Evolutionary conservation across 176 grass and related monocot genomes (phyloP), one percentile per base, ranked within the genome.

Genomic region (Lolium rigidum): DNA sequence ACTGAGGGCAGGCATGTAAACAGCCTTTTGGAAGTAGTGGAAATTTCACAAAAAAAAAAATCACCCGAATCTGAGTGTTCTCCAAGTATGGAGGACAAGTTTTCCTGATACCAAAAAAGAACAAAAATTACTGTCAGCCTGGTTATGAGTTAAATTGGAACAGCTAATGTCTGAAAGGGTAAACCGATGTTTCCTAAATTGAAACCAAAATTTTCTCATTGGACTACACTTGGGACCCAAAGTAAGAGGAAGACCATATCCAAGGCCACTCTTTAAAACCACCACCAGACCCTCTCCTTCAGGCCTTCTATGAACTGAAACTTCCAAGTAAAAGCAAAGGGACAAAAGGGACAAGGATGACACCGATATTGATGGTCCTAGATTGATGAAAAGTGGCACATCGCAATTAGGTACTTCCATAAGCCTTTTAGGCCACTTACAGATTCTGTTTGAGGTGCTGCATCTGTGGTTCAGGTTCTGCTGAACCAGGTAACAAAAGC

Each of bases 351-450:
- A 78, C 0, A 6, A 70, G 11, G 62, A 46, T 50, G 80, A 78
- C 41, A 16, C 20, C 39, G 25, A 38, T 78, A 88, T 25, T 41
- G 72, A 22, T 60, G 52, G 10, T 6, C 15, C 13, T 11, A 9
- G 31, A 57, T 65, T 81, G 85, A 35, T 64, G 47, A 76, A 16
- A 48, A 76, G 70, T 21, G 68, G 14, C 1, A n/a, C n/a, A 20
- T 5, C 56, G 65, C n/a, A 67, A 18, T 80, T 75, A 89, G 82
- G 87, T 75, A 85, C 78, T 38, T 76, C 24, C 4, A 20, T 55
- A 64, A 47, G 2, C 11, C 78, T 17, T 62, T 24, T 79, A 22
- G 7, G n/a, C n/a, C n/a, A n/a, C n/a, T n/a, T n/a, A n/a, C n/a
- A n/a, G n/a, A n/a, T n/a, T n/a, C n/a, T n/a, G n/a, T n/a, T n/a